phyloP scores from a whole-genome alignment of 2,329 filamentous ascomycete species.

The Thelonectria olida region DNA sequence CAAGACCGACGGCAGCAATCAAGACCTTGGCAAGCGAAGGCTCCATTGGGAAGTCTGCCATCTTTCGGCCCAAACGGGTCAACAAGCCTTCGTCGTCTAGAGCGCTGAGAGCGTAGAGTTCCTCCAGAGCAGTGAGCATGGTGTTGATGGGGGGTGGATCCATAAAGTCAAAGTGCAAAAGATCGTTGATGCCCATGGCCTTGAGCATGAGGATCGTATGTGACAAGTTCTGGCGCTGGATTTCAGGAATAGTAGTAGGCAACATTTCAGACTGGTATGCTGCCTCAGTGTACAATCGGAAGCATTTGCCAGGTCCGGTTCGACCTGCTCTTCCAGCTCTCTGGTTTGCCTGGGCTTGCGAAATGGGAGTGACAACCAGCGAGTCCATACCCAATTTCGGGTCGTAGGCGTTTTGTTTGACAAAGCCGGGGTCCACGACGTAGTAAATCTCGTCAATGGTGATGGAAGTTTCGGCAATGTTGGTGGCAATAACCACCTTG shows the following conservation, averaged over 20 bases:
- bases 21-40: constrained; percentile 90
- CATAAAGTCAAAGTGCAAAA: constrained; percentile 99
- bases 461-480: constrained; percentile 97
- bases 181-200: constrained; percentile 98
- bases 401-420: constrained; percentile 97
- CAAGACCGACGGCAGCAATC: constrained; percentile 85
- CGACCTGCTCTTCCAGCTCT: constrained; percentile 90
- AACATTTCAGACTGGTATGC: constrained; percentile 98
- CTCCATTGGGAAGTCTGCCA: constrained; percentile 99
- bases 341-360: constrained; percentile 95
- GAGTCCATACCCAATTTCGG: constrained; percentile 98
- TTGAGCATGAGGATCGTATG: constrained; percentile 97
- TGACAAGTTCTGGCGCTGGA: constrained; percentile 92
- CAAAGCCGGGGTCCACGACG: constrained; percentile 95
- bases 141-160: constrained; percentile 97
- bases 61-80: constrained; percentile 90
- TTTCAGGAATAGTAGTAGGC: constrained; percentile 94
- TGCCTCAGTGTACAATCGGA: constrained; percentile 92
- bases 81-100: constrained; percentile 95
- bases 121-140: constrained; percentile 95
- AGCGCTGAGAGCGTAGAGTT: constrained; percentile 90
- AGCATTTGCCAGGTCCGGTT: constrained; percentile 96
- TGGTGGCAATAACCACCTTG: constrained; percentile 97
- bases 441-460: constrained; percentile 99
- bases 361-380: constrained; percentile 93